These are phyloP conservation scores for Salvia sclarea DNA, from an alignment of 305 asterid genomes.

Conservation along the genomic window DNA sequence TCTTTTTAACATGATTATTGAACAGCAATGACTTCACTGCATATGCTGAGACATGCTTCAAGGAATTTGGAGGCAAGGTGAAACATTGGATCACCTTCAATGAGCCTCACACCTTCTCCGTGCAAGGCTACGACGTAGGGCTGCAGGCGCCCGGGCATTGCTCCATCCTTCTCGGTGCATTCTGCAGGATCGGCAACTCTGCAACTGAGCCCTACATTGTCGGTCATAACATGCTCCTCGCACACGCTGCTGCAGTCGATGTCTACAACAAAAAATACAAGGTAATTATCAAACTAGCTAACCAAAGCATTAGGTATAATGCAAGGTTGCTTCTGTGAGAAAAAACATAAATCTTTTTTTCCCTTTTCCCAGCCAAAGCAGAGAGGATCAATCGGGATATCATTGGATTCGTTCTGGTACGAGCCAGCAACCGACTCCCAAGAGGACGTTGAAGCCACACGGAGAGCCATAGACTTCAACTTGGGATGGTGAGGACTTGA, in stretches of 20 bases:
- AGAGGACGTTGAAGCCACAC: constrained; percentile 63
- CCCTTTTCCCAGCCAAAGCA: constrained; percentile 51
- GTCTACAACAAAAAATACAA: constrained; percentile 63
- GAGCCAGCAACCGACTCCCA: constrained; percentile 53
- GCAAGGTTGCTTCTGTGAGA: not conserved
- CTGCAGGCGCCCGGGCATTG: constrained; percentile 80
- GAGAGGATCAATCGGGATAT: constrained; percentile 72
- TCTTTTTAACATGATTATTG: no score
- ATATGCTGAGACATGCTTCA: constrained; percentile 77
- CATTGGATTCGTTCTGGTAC: constrained; percentile 74
- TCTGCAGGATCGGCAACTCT: constrained; percentile 67
- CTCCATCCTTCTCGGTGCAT: constrained; percentile 43
- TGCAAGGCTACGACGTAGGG: constrained; percentile 80
- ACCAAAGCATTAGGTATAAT: not conserved
- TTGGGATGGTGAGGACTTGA: constrained; percentile 67
- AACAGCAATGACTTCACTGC: constrained; percentile 61
- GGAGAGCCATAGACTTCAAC: constrained; percentile 69
- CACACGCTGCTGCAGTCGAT: constrained; percentile 65
- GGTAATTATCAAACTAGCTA: constrained; percentile 38
- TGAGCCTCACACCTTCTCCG: constrained; percentile 78
- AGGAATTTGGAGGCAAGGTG: constrained; percentile 81
- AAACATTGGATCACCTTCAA: constrained; percentile 93
- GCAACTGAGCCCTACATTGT: constrained; percentile 86
- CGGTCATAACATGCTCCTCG: constrained; percentile 65
- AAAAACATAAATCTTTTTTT: not conserved